Evolutionary conservation across 345 rosid species (phyloP).

Genomic region (Ricinus communis): DNA sequence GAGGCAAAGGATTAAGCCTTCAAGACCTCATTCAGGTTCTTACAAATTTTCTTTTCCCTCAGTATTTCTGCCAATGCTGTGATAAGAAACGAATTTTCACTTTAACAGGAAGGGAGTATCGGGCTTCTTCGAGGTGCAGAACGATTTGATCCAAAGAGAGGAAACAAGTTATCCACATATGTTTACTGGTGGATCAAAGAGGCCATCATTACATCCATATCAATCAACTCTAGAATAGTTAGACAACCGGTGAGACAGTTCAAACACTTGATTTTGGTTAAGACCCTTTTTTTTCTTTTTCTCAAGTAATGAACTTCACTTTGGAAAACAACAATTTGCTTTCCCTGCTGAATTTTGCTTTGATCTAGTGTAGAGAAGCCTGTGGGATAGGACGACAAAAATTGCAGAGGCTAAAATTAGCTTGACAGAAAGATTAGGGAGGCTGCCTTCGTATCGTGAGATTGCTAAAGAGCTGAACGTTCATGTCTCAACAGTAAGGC

Average conservation of each 20-base stretch:
- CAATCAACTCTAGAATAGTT: constrained; percentile 46
- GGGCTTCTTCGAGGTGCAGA: constrained; percentile 58
- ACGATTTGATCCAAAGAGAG: constrained; percentile 54
- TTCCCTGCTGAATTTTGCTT: not conserved
- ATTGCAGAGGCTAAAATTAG: constrained; percentile 46
- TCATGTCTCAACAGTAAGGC: constrained; percentile 46
- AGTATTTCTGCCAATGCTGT: constrained; percentile 1
- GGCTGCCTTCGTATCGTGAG: constrained; percentile 46
- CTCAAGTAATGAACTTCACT: not conserved
- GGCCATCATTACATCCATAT: constrained; percentile 49
- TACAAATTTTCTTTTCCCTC: not conserved
- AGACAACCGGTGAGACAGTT: constrained; percentile 60
- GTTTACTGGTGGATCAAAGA: constrained; percentile 69
- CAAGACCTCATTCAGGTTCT: constrained; percentile 56
- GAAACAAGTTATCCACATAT: constrained; percentile 60
- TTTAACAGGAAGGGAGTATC: constrained; percentile 48
- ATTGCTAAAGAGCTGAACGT: constrained; percentile 48
- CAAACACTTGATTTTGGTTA: too few species aligned
- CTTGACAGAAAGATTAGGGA: constrained; percentile 30
- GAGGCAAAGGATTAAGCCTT: constrained; percentile 55
- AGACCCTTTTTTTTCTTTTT: not conserved
- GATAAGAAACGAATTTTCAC: not conserved
- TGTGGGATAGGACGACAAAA: constrained; percentile 43
- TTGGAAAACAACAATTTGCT: not conserved
- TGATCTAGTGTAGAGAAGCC: constrained; percentile 45